Percentiles rank a stretch among this genome's conserved stretches.
Conservation (phyloP, 306 rosid species). For the Casuarina cunninghamiana region DNA sequence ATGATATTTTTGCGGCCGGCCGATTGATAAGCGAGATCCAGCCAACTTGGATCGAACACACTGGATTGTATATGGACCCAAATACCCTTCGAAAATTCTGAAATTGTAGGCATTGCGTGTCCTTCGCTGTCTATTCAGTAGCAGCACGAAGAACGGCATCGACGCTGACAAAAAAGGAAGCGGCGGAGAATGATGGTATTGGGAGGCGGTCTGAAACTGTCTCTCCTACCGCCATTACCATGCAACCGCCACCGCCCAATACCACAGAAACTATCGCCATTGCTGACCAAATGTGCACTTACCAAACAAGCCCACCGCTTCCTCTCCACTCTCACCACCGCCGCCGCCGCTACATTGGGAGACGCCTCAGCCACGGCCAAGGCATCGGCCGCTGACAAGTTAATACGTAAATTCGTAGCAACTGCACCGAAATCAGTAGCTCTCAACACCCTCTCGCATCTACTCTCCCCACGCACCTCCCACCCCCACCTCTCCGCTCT, state of each 20-base stretch:
- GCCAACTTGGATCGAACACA: too few relatives aligned
- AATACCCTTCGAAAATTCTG: too few relatives aligned
- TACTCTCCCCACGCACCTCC: constrained; percentile 57
- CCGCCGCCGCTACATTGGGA: constrained; percentile 20
- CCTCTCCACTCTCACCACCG: constrained; percentile 54
- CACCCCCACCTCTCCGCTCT: constrained; percentile 55
- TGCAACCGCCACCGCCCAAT: constrained; percentile 11
- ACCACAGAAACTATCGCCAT: neutral
- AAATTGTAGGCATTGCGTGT: too few relatives aligned
- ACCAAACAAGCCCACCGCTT: constrained; percentile 73
- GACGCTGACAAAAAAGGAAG: neutral
- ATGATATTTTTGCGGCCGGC: too few relatives aligned
- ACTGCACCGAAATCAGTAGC: constrained; percentile 56
- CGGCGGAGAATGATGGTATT: neutral
- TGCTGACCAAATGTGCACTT: constrained; percentile 28
- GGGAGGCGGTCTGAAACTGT: constrained; percentile 14
- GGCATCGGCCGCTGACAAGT: constrained; percentile 36
- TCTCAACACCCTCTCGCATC: constrained; percentile 64
- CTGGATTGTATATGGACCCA: too few relatives aligned
- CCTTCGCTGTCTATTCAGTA: too few relatives aligned
- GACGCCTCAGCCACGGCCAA: constrained; percentile 37
- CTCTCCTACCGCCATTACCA: neutral
- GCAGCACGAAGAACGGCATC: too few relatives aligned
- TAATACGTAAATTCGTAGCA: constrained; percentile 53
- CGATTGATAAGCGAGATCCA: too few relatives aligned